Base-by-base conservation (phyloP, 495 filamentous ascomycete species). In the Neurospora sp. region DNA sequence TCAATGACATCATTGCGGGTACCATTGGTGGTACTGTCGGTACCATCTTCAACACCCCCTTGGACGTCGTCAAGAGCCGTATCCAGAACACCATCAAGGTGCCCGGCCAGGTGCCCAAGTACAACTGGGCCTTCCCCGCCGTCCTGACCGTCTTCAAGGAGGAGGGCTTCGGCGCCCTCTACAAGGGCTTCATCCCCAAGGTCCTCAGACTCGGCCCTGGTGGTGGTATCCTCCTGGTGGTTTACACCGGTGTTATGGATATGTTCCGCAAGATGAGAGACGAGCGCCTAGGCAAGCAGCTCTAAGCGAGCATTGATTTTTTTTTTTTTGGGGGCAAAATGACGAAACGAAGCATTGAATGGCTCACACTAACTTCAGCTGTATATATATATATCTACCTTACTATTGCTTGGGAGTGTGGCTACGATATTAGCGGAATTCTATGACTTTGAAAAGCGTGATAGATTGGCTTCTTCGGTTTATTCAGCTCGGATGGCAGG, bases 131-230 rank as follows among this genome's bases (percentile, higher is more conserved):
- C 18, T 96, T 90, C 87, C 92, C 93, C 41, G 90, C 92, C 53
- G 84, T 97, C 20, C 91, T 86, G 20, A 93, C 91, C 20, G 93
- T 99, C 65, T 90, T 93, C 83, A 93, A 88, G 83, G 96, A 99
- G 84, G 96, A 99, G 79, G 96, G 96, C 12, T 96, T 97, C 78
- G 84, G 81, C 18, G 96, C 96, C 14, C 85, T 99, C 68, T 99
- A 99, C 85, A 99, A 99, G 87, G 96, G 96, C 6, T 99, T 99
- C 86, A 73, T 96, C 46, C 96, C 96, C 59, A 99, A 99, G 88
- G 95, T 99, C 27, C 78, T 83, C 69, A 59, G 81, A 20, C 74
- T 82, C 14, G 77, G 78, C 39, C 78, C 80, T 14, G 74, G 75
- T 31, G 78, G 81, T 70, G 94, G 94, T 85, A 96, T 97, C 76